Conservation (phyloP, 129 eudicot genomes). For the Flaveria ramosissima region DNA sequence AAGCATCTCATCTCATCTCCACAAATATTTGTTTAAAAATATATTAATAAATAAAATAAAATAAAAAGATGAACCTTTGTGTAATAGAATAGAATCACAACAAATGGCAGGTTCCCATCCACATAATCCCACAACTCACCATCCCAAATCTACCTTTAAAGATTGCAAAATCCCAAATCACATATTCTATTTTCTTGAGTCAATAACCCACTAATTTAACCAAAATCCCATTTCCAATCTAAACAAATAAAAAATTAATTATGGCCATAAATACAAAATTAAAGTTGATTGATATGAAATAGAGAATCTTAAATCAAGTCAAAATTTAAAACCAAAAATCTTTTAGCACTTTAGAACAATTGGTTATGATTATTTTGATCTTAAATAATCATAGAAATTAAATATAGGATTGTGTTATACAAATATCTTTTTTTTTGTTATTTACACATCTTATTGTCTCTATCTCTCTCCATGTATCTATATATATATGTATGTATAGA, state of each 20-base stretch:
- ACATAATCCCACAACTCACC: constrained; percentile 43
- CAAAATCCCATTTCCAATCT: constrained; percentile 26
- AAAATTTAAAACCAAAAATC: not conserved
- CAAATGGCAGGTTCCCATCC: constrained; percentile 43
- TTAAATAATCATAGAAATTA: not conserved
- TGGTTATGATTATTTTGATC: not conserved
- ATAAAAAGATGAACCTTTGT: constrained; percentile 29
- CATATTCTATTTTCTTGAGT: constrained; percentile 37
- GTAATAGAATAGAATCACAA: constrained; percentile 40
- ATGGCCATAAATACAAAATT: constrained; percentile 17
- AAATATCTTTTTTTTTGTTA: too few relatives aligned
- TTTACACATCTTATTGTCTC: too few relatives aligned
- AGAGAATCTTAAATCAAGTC: not conserved
- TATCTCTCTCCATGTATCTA: too few relatives aligned
- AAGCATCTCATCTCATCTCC: constrained; percentile 46
- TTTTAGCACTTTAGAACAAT: not conserved
- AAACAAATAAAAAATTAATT: constrained; percentile 16
- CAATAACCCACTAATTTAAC: constrained; percentile 34
- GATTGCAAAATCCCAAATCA: constrained; percentile 43
- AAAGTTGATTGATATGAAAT: not conserved
- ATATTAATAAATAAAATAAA: not conserved
- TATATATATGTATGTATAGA: too few relatives aligned
- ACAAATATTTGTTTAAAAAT: constrained; percentile 19
- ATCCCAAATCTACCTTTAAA: constrained; percentile 44
- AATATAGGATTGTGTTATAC: too few relatives aligned